Evolutionary conservation across 179 eudicot genomes (phyloP).

Genomic region (Actinidia arguta): DNA sequence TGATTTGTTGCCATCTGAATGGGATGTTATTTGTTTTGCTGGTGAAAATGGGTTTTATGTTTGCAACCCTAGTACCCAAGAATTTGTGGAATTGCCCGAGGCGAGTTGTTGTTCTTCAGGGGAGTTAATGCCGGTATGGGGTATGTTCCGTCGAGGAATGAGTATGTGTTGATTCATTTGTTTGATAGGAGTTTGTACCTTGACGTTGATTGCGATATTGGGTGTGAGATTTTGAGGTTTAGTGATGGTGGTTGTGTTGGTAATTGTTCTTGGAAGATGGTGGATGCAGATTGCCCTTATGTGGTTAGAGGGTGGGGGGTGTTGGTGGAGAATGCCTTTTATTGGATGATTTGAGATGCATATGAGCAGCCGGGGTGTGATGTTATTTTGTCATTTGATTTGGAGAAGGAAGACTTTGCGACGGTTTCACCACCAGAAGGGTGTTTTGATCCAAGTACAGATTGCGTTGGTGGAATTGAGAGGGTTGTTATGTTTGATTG

Average conservation of each 20-base stretch:
- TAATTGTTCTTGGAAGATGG: conserved; percentile 21
- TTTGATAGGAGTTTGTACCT: conserved; percentile 27
- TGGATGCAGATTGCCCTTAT: conserved; percentile 14
- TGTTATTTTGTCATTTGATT: conserved; percentile 25
- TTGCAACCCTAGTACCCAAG: conserved; percentile 28
- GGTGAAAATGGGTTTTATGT: conserved; percentile 26
- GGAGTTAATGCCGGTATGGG: conserved; percentile 28
- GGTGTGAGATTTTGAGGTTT: conserved; percentile 25
- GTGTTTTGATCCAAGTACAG: conserved; percentile 25
- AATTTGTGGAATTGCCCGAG: conserved; percentile 26
- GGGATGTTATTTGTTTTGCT: conserved; percentile 23
- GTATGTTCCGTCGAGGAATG: conserved; percentile 14
- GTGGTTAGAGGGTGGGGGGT: conserved; percentile 30
- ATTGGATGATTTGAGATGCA: conserved; percentile 31
- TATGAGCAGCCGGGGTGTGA: conserved; percentile 20
- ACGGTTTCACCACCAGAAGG: conserved; percentile 26
- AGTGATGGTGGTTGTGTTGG: conserved; percentile 16
- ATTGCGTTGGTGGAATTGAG: conserved; percentile 25
- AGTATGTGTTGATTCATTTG: conserved; percentile 25
- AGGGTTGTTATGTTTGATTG: conserved; percentile 24
- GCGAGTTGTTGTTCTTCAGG: conserved; percentile 28
- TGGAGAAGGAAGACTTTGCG: conserved; percentile 22
- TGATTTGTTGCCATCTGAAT: conserved; percentile 20
- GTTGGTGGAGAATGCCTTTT: conserved; percentile 27
- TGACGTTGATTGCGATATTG: conserved; percentile 19